phyloP scores from a whole-genome alignment of 768 basidiomycete genomes.

The Boletellus sp. region DNA sequence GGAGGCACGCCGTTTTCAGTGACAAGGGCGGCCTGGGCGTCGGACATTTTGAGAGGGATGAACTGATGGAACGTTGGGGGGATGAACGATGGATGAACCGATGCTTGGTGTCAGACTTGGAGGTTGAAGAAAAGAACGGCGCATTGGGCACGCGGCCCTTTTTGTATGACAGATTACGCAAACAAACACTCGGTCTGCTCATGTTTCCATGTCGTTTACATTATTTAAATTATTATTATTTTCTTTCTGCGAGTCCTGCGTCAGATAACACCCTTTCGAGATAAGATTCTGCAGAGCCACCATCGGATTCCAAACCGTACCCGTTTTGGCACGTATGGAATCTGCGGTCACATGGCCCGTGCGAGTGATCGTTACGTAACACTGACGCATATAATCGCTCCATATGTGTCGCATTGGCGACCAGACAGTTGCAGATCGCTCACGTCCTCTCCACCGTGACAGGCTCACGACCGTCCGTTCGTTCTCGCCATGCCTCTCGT shows the following conservation, averaged over 20 bases:
- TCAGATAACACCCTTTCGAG: too few relatives aligned
- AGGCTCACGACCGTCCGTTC: slow-evolving; percentile 18
- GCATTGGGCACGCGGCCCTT: slow-evolving; percentile 29
- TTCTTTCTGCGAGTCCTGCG: too few relatives aligned
- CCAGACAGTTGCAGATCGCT: not conserved
- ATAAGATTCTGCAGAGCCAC: too few relatives aligned
- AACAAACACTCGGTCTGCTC: slow-evolving; percentile 24
- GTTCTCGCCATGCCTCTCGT: slow-evolving; percentile 10
- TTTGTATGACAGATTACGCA: slow-evolving; percentile 33
- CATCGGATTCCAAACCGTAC: too few relatives aligned
- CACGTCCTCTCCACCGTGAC: slow-evolving; percentile 18
- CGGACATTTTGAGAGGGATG: slow-evolving; percentile 72
- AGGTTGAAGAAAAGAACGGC: slow-evolving; percentile 59
- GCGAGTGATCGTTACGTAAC: slow-evolving; percentile 25
- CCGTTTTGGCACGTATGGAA: too few relatives aligned
- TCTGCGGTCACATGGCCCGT: slow-evolving; percentile 9
- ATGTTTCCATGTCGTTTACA: slow-evolving; percentile 46
- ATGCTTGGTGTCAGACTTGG: slow-evolving; percentile 81
- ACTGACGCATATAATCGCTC: not conserved
- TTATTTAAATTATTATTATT: slow-evolving; percentile 7
- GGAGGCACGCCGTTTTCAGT: slow-evolving; percentile 82
- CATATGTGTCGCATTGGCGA: not conserved
- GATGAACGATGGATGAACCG: slow-evolving; percentile 75
- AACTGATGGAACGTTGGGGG: slow-evolving; percentile 51
- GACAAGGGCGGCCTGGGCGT: slow-evolving; percentile 83